Evolutionary conservation across 1,139 yeast species (phyloP).

Genomic region (Blastobotrys niveus): DNA sequence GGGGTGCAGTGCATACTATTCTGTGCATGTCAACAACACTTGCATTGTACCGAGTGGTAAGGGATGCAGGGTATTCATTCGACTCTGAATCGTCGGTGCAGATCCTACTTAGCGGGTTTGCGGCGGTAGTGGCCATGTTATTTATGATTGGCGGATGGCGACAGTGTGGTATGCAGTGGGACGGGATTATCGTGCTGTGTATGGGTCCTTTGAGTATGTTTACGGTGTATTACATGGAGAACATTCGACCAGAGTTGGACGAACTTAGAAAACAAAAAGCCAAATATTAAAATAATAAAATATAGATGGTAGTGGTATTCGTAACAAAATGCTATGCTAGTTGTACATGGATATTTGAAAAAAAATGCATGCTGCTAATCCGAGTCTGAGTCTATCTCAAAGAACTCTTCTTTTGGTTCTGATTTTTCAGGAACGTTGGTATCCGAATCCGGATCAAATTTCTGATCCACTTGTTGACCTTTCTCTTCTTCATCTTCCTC

Average conservation of each 20-base stretch:
- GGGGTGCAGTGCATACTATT: not conserved
- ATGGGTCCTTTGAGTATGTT: not conserved
- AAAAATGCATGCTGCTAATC: not conserved
- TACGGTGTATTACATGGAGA: too few relatives aligned
- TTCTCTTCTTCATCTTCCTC: constrained; percentile 9
- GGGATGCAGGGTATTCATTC: not conserved
- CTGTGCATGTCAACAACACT: not conserved
- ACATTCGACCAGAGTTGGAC: too few relatives aligned
- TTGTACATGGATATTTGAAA: too few relatives aligned
- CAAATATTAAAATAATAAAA: too few relatives aligned
- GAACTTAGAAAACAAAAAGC: too few relatives aligned
- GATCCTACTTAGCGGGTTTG: constrained; percentile 7
- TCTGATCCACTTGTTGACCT: not conserved
- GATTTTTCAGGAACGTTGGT: not conserved
- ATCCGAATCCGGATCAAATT: constrained; percentile 1
- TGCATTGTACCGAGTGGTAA: not conserved
- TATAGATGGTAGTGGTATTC: too few relatives aligned
- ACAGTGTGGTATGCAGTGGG: not conserved
- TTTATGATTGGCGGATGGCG: constrained; percentile 9
- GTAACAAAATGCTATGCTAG: too few relatives aligned
- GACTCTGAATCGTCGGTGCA: constrained; percentile 9
- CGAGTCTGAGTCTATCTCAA: not conserved
- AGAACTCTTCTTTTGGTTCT: not conserved
- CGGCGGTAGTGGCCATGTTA: constrained; percentile 8
- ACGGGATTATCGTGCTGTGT: not conserved